phyloP scores from a whole-genome alignment of 306 rosid species.

The Cicer pinnatifidum region DNA sequence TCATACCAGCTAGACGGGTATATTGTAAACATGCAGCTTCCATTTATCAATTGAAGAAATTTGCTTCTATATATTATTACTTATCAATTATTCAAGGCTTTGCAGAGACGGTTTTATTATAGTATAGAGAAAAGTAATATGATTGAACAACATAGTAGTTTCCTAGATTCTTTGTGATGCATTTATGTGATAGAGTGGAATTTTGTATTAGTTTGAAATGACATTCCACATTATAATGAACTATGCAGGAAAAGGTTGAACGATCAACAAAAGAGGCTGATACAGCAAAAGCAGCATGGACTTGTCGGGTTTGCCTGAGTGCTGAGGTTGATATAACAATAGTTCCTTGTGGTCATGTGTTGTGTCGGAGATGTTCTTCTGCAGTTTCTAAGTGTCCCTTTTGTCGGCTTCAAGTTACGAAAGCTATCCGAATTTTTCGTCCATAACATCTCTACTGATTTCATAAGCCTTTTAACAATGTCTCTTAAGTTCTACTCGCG shows the following conservation, averaged over 20 bases:
- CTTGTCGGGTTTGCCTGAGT: slow-evolving; percentile 85
- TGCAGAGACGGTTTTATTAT: slow-evolving; percentile 23
- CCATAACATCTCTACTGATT: slow-evolving; percentile 54
- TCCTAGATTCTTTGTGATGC: slow-evolving; percentile 34
- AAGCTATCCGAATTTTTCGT: slow-evolving; percentile 74
- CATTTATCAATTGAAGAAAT: background rate
- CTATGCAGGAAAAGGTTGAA: slow-evolving; percentile 77
- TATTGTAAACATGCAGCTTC: background rate
- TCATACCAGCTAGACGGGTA: background rate
- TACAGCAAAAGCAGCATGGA: slow-evolving; percentile 91
- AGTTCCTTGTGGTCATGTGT: slow-evolving; percentile 98
- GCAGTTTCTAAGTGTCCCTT: slow-evolving; percentile 94
- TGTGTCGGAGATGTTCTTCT: slow-evolving; percentile 86
- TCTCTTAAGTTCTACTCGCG: background rate
- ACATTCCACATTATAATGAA: slow-evolving; percentile 19
- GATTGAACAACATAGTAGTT: slow-evolving; percentile 34
- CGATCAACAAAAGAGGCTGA: slow-evolving; percentile 88
- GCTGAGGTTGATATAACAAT: slow-evolving; percentile 79
- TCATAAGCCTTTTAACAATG: slow-evolving; percentile 18
- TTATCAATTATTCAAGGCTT: slow-evolving; percentile 13
- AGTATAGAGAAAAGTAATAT: background rate
- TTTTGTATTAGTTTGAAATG: slow-evolving; percentile 26
- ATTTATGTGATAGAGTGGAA: background rate
- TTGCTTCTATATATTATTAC: background rate
- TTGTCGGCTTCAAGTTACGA: slow-evolving; percentile 85